Evolutionary conservation across 768 basidiomycete species (phyloP).

Genomic region (Mycena vulgaris): DNA sequence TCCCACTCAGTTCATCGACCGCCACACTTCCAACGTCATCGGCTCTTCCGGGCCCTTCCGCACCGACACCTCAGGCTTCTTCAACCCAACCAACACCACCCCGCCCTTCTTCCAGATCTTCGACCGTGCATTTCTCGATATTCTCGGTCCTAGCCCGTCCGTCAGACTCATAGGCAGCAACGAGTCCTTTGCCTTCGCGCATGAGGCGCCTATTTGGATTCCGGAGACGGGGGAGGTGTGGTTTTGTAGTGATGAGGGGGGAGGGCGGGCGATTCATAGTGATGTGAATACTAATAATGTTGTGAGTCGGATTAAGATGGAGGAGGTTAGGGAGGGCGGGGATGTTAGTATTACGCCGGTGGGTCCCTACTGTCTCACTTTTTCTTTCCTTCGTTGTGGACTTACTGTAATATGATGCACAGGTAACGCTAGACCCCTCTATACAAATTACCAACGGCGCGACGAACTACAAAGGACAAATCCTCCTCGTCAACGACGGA

Average conservation of each 20-base stretch:
- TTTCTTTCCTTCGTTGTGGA: neutral
- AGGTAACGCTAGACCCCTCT: conserved; percentile 53
- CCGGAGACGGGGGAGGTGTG: conserved; percentile 78
- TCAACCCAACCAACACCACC: conserved; percentile 71
- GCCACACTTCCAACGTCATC: conserved; percentile 66
- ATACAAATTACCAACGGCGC: conserved; percentile 78
- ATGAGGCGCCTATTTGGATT: conserved; percentile 82
- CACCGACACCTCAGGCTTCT: conserved; percentile 50
- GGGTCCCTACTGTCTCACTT: neutral
- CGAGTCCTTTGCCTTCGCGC: conserved; percentile 76
- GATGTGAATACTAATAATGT: conserved; percentile 74
- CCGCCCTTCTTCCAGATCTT: conserved; percentile 70
- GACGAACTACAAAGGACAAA: conserved; percentile 63
- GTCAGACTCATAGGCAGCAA: conserved; percentile 72
- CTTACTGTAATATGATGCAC: neutral
- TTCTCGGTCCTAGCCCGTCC: conserved; percentile 71
- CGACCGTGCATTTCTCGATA: conserved; percentile 62
- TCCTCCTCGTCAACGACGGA: conserved; percentile 69
- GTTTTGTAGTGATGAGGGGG: conserved; percentile 78
- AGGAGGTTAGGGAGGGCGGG: conserved; percentile 5
- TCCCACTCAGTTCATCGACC: conserved; percentile 62
- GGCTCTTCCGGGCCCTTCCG: conserved; percentile 58
- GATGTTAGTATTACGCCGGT: conserved; percentile 16
- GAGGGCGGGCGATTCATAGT: conserved; percentile 70
- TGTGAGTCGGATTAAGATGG: conserved; percentile 43